Percentiles rank a stretch among this genome's conserved stretches.
phyloP scores from a whole-genome alignment of 2,329 filamentous ascomycete genomes.

The Microdochium nivale region DNA sequence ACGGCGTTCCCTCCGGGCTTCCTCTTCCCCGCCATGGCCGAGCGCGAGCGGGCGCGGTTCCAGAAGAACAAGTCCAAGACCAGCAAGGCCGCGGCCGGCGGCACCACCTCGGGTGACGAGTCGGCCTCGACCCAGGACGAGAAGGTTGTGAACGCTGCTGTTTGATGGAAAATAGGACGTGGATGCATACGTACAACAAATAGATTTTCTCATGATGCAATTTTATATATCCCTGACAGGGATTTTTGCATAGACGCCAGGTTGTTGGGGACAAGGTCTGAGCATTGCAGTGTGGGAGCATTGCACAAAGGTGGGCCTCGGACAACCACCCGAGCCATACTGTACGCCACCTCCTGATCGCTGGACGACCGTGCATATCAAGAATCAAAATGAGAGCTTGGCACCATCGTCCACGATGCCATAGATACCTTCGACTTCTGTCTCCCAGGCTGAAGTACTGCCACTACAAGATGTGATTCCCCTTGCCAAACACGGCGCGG shows the following conservation, averaged over 20 bases:
- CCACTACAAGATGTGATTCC: neutral
- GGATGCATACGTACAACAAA: no score
- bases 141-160: neutral
- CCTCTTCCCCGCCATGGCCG: conserved; percentile 45
- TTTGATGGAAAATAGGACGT: neutral
- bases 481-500: neutral
- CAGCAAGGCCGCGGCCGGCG: conserved; percentile 5
- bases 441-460: neutral
- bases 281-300: no score
- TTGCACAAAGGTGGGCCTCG: no score
- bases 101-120: conserved; percentile 7
- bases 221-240: no score
- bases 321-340: no score
- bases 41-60: conserved; percentile 17
- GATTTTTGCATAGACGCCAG: no score
- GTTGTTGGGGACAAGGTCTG: no score
- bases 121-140: neutral
- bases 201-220: no score
- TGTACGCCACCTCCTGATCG: no score
- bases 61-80: conserved; percentile 13
- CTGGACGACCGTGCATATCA: no score
- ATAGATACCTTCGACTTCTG: neutral
- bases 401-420: no score
- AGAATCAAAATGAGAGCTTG: no score
- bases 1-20: conserved; percentile 45